phyloP scores from a whole-genome alignment of 305 asterid genomes.

The Fraxinus sp. region DNA sequence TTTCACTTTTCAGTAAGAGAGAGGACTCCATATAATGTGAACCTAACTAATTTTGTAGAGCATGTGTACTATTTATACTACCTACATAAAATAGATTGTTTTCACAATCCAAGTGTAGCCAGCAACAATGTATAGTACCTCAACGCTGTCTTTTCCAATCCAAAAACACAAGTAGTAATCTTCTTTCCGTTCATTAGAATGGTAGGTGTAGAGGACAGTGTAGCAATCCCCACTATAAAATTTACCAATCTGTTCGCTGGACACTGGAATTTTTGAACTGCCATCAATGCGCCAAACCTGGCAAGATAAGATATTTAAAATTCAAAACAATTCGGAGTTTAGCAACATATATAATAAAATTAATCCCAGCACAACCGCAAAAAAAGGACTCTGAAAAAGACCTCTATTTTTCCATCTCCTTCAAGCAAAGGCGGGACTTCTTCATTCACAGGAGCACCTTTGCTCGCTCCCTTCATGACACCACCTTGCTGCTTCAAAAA shows the following conservation, averaged over 20 bases:
- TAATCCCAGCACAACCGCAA: neutral
- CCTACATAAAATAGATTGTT: neutral
- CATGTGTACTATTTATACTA: neutral
- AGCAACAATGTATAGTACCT: constrained; percentile 35
- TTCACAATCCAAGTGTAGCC: constrained; percentile 8
- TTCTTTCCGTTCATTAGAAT: constrained; percentile 58
- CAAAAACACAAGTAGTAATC: constrained; percentile 63
- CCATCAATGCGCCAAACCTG: constrained; percentile 66
- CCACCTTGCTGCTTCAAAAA: constrained; percentile 68
- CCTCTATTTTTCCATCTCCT: constrained; percentile 72
- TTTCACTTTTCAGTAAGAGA: neutral
- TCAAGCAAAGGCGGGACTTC: constrained; percentile 68
- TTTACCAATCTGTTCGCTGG: constrained; percentile 55
- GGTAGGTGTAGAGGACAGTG: constrained; percentile 56
- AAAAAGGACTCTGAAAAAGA: constrained; percentile 18
- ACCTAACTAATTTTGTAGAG: neutral
- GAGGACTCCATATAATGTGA: neutral
- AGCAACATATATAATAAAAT: constrained; percentile 10
- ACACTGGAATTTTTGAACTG: constrained; percentile 43
- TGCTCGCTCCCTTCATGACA: constrained; percentile 47
- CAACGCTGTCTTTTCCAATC: constrained; percentile 65
- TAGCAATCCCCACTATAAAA: constrained; percentile 71
- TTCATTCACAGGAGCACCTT: constrained; percentile 50
- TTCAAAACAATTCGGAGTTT: constrained; percentile 17
- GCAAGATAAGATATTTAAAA: constrained; percentile 16